Percentiles rank a stretch among this genome's conserved stretches.
phyloP scores from a whole-genome alignment of 2,329 filamentous ascomycete species.

The Onygenales sp. region DNA sequence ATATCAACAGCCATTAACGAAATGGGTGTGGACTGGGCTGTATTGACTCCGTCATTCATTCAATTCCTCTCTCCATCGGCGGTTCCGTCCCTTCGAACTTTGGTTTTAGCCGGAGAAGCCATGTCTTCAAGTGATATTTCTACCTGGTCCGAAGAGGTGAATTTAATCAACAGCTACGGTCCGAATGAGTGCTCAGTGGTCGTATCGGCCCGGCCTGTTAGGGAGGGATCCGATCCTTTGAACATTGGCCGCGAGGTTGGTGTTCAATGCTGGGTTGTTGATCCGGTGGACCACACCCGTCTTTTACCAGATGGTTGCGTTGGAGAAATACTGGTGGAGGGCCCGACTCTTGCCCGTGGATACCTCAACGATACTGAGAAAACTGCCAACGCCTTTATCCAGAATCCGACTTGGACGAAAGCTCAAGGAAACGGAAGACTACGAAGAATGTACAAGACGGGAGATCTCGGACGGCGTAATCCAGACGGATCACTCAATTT shows the following conservation, averaged over 20 bases:
- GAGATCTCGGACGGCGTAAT: constrained; percentile 19
- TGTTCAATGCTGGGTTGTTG: constrained; percentile 28
- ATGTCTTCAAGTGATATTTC: constrained; percentile 16
- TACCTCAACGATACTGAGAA: constrained; percentile 19
- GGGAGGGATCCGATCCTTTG: constrained; percentile 17
- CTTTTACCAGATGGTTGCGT: constrained; percentile 29
- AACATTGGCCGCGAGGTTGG: constrained; percentile 26
- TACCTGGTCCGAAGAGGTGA: constrained; percentile 26
- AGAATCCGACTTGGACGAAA: constrained; percentile 13
- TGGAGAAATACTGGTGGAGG: constrained; percentile 34
- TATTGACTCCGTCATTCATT: constrained; percentile 49
- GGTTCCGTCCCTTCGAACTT: constrained; percentile 26
- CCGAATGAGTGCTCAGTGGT: constrained; percentile 29
- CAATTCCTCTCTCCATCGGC: constrained; percentile 26
- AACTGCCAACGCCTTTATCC: constrained; percentile 17
- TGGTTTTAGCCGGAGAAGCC: constrained; percentile 20
- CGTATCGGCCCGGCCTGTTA: constrained; percentile 21
- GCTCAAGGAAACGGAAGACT: not conserved
- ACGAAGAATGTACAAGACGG: constrained; percentile 17
- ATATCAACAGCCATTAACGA: constrained; percentile 37
- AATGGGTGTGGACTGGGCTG: constrained; percentile 41
- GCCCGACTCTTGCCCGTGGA: constrained; percentile 19
- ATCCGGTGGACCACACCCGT: constrained; percentile 22
- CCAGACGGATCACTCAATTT: constrained; percentile 16
- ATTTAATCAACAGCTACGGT: constrained; percentile 31